Base-by-base conservation (phyloP, 108 stramenopile species). In the Nitzschia inconspicua region DNA sequence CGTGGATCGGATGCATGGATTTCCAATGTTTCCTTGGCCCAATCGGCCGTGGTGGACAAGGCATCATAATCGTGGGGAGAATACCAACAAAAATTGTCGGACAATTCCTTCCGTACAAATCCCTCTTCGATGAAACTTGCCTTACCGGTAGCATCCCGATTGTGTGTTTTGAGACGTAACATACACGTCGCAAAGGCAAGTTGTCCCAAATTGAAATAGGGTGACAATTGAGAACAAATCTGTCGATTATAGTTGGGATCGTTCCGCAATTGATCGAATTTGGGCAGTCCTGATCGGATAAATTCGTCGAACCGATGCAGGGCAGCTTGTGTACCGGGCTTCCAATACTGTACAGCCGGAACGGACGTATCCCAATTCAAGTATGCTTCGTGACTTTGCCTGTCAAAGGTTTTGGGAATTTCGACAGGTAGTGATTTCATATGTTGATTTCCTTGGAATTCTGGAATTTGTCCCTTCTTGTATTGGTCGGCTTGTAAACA, bases 1-100 rank as follows among this genome's bases (percentile, higher is more conserved):
- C 99, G 79, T 46, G 62, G 56, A 63, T 99, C 99, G 13, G 47
- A 37, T 26, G 76, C 37, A 71, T 99, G 99, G 36, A 84, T 56
- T 37, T 84, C 79, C 41, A 99, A 75, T 30, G 86, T 79, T 16
- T 94, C 93, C 25, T 82, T 74, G 8, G 99, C 99, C 99, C 99
- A 99, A 18, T 70, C 82, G 4, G 93, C 91, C 10, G 95, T 94
- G 3, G 78, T 86, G 9, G 70, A 75, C 31, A 98, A 46, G 8
- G 67, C 72, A 71, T 98, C 97, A 70, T 99, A 99, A 20, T 65
- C 68, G 39, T 89, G 78, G 11, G 82, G 85, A 31, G 89, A 80
- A 79, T 96, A 98, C 76, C 82, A 96, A 51, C 96, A 88, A 72
- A 84, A 97, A 67, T 99, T 99, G 72, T 99, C 99, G 16, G 93